A percentile compares a stretch with the other conserved stretches of the same genome.
Evolutionary conservation across 2,329 filamentous ascomycete genomes (phyloP).

Genomic region (Phialophora chinensis): DNA sequence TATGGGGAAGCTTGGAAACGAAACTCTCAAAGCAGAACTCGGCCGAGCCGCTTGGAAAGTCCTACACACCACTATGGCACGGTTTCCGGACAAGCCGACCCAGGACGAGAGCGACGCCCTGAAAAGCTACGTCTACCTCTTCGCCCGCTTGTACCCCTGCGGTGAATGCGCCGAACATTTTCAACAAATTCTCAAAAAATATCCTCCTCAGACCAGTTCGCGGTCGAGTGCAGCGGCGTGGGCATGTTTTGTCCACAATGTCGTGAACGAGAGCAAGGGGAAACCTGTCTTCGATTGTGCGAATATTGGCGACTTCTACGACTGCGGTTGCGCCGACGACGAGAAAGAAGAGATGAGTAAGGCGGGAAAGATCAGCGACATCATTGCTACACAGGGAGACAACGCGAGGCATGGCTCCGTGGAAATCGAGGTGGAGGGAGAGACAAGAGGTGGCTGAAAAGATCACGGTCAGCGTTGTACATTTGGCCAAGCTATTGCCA

Average conservation of each 20-base stretch:
- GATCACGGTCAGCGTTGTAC: background rate
- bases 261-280: constrained; percentile 66
- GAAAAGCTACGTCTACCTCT: constrained; percentile 66
- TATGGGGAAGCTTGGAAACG: constrained; percentile 56
- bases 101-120: constrained; percentile 65
- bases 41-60: constrained; percentile 70
- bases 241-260: constrained; percentile 71
- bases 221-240: constrained; percentile 67
- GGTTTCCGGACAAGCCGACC: constrained; percentile 68
- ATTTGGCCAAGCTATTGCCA: constrained; percentile 11
- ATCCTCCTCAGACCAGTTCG: constrained; percentile 68
- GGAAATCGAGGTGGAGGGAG: constrained; percentile 39
- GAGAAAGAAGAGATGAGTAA: constrained; percentile 46
- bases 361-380: constrained; percentile 32
- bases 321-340: constrained; percentile 68
- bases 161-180: constrained; percentile 71
- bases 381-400: constrained; percentile 30
- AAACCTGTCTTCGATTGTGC: constrained; percentile 69
- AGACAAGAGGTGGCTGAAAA: constrained; percentile 39
- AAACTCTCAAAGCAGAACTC: constrained; percentile 63
- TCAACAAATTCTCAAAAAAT: constrained; percentile 64
- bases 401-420: constrained; percentile 26
- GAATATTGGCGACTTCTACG: constrained; percentile 70
- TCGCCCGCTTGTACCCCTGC: constrained; percentile 69
- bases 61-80: constrained; percentile 70